Evolutionary conservation across 2,329 filamentous ascomycete genomes (phyloP).

Genomic region (Curvularia spicifera): DNA sequence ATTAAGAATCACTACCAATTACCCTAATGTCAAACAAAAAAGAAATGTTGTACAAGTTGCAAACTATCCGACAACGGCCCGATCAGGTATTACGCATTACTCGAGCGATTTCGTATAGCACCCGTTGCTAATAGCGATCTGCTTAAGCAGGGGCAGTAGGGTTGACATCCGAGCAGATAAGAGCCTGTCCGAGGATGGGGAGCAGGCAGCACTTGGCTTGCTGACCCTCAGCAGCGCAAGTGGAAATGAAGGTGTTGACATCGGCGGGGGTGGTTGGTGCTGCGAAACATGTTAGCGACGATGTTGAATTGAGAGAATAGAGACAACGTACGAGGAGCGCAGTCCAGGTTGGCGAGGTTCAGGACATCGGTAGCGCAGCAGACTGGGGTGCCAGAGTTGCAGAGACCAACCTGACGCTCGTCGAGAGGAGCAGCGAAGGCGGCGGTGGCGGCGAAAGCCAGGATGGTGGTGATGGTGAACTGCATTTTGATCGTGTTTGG

Average conservation of each 20-base stretch:
- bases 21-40: background rate
- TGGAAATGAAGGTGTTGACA: constrained; percentile 54
- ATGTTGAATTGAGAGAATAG: background rate
- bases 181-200: constrained; percentile 55
- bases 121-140: background rate
- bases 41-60: constrained; percentile 8
- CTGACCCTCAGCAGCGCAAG: constrained; percentile 60
- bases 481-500: constrained; percentile 38
- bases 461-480: constrained; percentile 44
- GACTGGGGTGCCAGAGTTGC: constrained; percentile 51
- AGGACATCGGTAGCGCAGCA: constrained; percentile 70
- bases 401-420: constrained; percentile 45
- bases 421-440: constrained; percentile 42
- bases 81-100: background rate
- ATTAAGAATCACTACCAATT: constrained; percentile 9
- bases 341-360: constrained; percentile 64
- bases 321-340: constrained; percentile 58
- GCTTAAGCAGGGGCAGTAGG: constrained; percentile 25
- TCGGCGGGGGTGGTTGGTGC: constrained; percentile 48
- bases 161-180: constrained; percentile 48
- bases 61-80: background rate
- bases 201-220: constrained; percentile 65
- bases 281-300: constrained; percentile 28
- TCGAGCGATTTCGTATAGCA: background rate
- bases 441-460: constrained; percentile 40